Evolutionary conservation across 257 asterid species (phyloP).

Genomic region (Petunia axillaris): DNA sequence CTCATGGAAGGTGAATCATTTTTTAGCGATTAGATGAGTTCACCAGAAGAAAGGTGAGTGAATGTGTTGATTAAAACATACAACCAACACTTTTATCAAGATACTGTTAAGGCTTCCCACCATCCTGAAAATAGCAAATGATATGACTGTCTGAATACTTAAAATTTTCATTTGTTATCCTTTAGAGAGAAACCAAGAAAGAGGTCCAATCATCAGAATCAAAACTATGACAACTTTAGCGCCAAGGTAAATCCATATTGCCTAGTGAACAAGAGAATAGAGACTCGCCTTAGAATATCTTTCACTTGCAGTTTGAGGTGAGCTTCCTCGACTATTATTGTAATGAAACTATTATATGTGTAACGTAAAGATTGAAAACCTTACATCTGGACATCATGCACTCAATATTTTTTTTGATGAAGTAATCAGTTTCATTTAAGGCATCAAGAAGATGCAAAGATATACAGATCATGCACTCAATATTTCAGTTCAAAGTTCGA

Average conservation of each 20-base stretch:
- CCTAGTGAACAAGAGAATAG: neutral
- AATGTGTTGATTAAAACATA: neutral
- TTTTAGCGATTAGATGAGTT: neutral
- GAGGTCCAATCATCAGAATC: too few relatives aligned
- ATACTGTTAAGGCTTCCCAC: neutral
- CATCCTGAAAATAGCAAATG: neutral
- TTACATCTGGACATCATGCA: neutral
- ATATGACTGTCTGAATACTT: neutral
- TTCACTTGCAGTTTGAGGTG: too few relatives aligned
- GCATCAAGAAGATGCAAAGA: too few relatives aligned
- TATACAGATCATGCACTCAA: neutral
- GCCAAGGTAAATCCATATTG: neutral
- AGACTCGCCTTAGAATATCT: neutral
- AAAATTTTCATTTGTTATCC: neutral
- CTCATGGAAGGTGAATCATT: neutral
- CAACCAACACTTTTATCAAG: neutral
- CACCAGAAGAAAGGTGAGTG: neutral
- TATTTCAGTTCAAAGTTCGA: neutral
- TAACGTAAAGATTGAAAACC: neutral
- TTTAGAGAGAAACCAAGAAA: neutral
- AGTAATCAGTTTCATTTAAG: too few relatives aligned
- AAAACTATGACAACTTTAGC: neutral
- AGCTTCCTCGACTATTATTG: neutral
- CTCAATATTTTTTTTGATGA: neutral
- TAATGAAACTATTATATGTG: neutral